phyloP scores from a whole-genome alignment of 2,329 filamentous ascomycete species.

The Fusarium zealandicum region DNA sequence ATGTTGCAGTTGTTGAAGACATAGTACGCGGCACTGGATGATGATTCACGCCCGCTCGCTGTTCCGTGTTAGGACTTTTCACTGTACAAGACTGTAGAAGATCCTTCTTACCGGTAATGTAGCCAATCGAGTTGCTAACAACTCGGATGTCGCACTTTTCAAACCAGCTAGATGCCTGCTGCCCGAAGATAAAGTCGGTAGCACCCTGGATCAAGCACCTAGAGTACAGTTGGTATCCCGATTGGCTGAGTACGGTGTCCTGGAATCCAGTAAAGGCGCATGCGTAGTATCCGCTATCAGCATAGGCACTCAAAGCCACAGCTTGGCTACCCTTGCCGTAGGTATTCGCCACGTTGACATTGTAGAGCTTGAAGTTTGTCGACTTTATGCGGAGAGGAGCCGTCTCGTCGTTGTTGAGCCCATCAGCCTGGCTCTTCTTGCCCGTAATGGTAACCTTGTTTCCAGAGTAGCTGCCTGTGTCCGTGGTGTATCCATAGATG shows the following conservation, averaged over 20 bases:
- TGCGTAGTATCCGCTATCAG: slow-evolving; percentile 56
- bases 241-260: slow-evolving; percentile 57
- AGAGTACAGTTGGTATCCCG: slow-evolving; percentile 57
- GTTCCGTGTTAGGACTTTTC: background rate
- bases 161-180: slow-evolving; percentile 53
- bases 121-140: slow-evolving; percentile 46
- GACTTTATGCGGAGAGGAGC: slow-evolving; percentile 55
- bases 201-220: slow-evolving; percentile 54
- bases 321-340: slow-evolving; percentile 57
- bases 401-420: slow-evolving; percentile 60
- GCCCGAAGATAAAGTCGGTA: slow-evolving; percentile 60
- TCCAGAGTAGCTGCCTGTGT: slow-evolving; percentile 54
- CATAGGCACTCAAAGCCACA: slow-evolving; percentile 55
- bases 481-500: slow-evolving; percentile 63
- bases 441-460: slow-evolving; percentile 65
- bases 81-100: background rate
- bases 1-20: slow-evolving; percentile 56
- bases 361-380: slow-evolving; percentile 65
- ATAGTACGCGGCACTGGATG: slow-evolving; percentile 50
- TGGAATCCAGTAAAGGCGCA: slow-evolving; percentile 56
- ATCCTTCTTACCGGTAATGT: slow-evolving; percentile 50
- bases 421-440: slow-evolving; percentile 51
- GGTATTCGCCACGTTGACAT: slow-evolving; percentile 61
- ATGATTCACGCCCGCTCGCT: slow-evolving; percentile 53
- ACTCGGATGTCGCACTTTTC: slow-evolving; percentile 52